Evolutionary conservation across 352 stramenopile genomes (phyloP).

Genomic region (Phytophthora fragariaefolia): DNA sequence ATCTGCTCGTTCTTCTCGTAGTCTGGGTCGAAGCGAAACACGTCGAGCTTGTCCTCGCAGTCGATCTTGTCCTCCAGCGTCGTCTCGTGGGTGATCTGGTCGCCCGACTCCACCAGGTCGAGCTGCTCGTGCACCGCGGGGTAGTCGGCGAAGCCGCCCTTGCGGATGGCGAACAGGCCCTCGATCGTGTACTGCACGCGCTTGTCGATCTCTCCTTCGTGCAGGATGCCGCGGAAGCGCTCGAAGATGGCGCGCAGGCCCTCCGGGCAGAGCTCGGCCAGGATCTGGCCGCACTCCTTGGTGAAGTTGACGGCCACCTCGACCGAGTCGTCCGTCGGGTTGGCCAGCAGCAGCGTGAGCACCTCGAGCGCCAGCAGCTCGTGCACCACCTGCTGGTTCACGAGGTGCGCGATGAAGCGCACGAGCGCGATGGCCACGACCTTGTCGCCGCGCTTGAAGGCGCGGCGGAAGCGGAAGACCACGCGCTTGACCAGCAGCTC

Average conservation of each 20-base stretch:
- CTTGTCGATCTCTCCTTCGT: conserved; percentile 98
- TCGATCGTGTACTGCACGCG: conserved; percentile 99
- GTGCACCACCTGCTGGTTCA: conserved; percentile 98
- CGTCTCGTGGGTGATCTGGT: conserved; percentile 99
- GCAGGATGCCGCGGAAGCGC: conserved; percentile 96
- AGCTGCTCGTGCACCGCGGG: conserved; percentile 94
- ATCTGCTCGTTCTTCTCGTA: conserved; percentile 97
- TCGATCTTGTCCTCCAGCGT: conserved; percentile 97
- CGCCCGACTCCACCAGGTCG: conserved; percentile 97
- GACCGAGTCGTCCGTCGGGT: conserved; percentile 98
- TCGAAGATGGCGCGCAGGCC: conserved; percentile 97
- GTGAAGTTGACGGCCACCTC: conserved; percentile 98
- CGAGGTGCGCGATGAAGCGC: conserved; percentile 98
- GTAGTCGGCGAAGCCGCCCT: conserved; percentile 95
- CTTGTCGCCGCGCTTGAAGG: conserved; percentile 98
- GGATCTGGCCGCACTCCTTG: conserved; percentile 94
- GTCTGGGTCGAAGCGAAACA: conserved; percentile 95
- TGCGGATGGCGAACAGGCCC: conserved; percentile 96
- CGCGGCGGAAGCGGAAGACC: conserved; percentile 94
- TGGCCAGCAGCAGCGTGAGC: conserved; percentile 95
- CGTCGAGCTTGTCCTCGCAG: conserved; percentile 95
- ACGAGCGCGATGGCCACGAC: conserved; percentile 94
- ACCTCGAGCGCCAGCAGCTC: conserved; percentile 98
- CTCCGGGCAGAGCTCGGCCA: conserved; percentile 85
- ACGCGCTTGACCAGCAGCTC: conserved; percentile 95